These are phyloP conservation scores for Boletus insuetus DNA, from an alignment of 768 basidiomycete genomes.

Conservation along the genomic window DNA sequence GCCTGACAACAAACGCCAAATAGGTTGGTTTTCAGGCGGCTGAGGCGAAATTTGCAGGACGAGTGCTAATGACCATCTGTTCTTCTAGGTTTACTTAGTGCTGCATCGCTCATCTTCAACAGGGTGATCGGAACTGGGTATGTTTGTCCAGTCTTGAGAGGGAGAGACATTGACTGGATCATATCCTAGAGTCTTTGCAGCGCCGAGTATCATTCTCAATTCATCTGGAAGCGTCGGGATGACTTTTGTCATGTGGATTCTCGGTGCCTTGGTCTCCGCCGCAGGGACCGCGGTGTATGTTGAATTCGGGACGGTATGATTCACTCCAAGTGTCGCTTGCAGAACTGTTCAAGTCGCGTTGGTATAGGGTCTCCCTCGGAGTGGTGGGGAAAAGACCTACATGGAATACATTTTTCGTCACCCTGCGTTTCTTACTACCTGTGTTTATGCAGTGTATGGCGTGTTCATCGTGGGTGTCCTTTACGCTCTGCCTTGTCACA, in stretches of 20 bases:
- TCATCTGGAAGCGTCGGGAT: constrained; percentile 71
- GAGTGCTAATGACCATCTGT: not conserved
- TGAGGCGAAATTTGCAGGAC: not conserved
- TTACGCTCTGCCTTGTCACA: not conserved
- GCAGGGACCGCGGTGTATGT: constrained; percentile 70
- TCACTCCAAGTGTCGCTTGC: not conserved
- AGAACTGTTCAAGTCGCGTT: not conserved
- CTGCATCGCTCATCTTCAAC: constrained; percentile 70
- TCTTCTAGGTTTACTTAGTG: constrained; percentile 38
- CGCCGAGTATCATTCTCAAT: constrained; percentile 63
- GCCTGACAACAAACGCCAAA: constrained; percentile 45
- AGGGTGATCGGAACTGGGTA: constrained; percentile 74
- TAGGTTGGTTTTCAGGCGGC: constrained; percentile 38
- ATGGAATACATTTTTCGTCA: constrained; percentile 63
- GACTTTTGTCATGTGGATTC: constrained; percentile 65
- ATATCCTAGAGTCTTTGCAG: constrained; percentile 59
- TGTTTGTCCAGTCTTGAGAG: not conserved
- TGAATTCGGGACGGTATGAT: constrained; percentile 67
- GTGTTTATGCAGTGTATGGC: constrained; percentile 55
- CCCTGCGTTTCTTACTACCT: constrained; percentile 61
- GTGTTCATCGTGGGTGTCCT: constrained; percentile 48
- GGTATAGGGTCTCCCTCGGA: constrained; percentile 61
- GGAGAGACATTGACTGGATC: constrained; percentile 1
- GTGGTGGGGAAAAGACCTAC: constrained; percentile 76
- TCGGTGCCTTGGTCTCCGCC: constrained; percentile 62